phyloP scores from a whole-genome alignment of 2,329 filamentous ascomycete genomes.

The Diplodia sapinea region DNA sequence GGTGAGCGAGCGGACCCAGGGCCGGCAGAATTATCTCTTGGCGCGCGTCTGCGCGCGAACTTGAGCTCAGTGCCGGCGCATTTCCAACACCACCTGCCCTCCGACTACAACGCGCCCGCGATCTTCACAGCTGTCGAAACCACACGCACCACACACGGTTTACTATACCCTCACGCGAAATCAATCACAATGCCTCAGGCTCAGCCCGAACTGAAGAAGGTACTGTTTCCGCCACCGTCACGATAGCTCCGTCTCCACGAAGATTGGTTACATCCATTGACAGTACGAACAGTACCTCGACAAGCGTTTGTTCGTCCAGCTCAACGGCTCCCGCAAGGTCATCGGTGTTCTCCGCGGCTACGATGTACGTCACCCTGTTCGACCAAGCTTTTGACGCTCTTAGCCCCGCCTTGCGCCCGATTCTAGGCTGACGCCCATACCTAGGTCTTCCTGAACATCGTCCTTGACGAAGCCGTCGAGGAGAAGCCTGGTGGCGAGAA shows the following conservation, averaged over 20 bases:
- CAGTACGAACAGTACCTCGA: slow-evolving; percentile 80
- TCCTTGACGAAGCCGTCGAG: slow-evolving; percentile 94
- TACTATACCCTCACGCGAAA: background rate
- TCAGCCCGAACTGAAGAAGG: slow-evolving; percentile 99
- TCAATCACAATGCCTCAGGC: slow-evolving; percentile 88
- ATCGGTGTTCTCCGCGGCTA: slow-evolving; percentile 93
- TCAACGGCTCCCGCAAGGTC: slow-evolving; percentile 97
- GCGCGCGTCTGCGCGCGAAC: slow-evolving; percentile 27
- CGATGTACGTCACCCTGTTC: slow-evolving; percentile 69
- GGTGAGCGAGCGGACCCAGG: background rate
- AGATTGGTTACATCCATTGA: background rate
- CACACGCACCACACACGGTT: background rate
- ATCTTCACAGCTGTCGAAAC: background rate
- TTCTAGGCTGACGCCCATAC: background rate
- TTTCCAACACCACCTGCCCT: slow-evolving; percentile 13
- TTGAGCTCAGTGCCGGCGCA: slow-evolving; percentile 24
- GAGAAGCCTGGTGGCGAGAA: slow-evolving; percentile 93
- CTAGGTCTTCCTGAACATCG: slow-evolving; percentile 97
- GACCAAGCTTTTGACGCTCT: background rate
- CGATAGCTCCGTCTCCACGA: background rate
- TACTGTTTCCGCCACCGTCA: slow-evolving; percentile 47
- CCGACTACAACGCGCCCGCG: background rate
- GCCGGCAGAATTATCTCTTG: slow-evolving; percentile 13
- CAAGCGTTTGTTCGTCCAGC: slow-evolving; percentile 96
- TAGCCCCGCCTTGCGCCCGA: background rate